These are phyloP conservation scores for Aspergillus sp. DNA, from an alignment of 2,329 filamentous ascomycete species.

Conservation along the genomic window DNA sequence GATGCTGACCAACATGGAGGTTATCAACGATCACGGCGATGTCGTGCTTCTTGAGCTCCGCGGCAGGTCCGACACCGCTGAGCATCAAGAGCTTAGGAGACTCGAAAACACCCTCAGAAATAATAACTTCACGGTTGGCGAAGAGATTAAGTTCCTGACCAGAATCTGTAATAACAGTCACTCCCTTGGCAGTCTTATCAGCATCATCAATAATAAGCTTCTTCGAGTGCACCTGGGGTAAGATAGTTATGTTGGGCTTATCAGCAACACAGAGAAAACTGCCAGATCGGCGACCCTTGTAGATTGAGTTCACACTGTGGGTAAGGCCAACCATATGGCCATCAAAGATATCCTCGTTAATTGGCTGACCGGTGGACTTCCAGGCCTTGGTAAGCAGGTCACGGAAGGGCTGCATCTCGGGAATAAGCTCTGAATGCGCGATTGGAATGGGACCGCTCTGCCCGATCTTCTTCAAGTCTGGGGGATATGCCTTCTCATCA, in stretches of 20 bases:
- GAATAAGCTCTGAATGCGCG: slow-evolving; percentile 56
- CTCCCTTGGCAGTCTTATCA: slow-evolving; percentile 44
- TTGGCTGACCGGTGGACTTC: slow-evolving; percentile 51
- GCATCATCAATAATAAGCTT: slow-evolving; percentile 52
- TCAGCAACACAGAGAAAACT: slow-evolving; percentile 54
- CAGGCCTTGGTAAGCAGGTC: slow-evolving; percentile 51
- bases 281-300: slow-evolving; percentile 56
- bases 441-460: slow-evolving; percentile 54
- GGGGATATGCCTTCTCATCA: slow-evolving; percentile 48
- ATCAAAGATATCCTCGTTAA: slow-evolving; percentile 58
- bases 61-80: slow-evolving; percentile 47
- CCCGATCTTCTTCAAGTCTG: slow-evolving; percentile 54
- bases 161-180: slow-evolving; percentile 46
- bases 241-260: slow-evolving; percentile 57
- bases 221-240: slow-evolving; percentile 53
- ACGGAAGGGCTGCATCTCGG: slow-evolving; percentile 53
- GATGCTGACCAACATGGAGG: slow-evolving; percentile 32
- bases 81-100: slow-evolving; percentile 54
- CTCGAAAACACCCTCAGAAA: slow-evolving; percentile 54
- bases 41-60: slow-evolving; percentile 37
- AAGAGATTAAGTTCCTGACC: slow-evolving; percentile 48
- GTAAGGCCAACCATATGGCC: slow-evolving; percentile 56
- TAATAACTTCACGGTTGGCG: slow-evolving; percentile 50
- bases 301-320: slow-evolving; percentile 57
- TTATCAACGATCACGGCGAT: slow-evolving; percentile 33